These are phyloP conservation scores for Penicillium sp. DNA, from an alignment of 2,329 filamentous ascomycete genomes.

Conservation along the genomic window DNA sequence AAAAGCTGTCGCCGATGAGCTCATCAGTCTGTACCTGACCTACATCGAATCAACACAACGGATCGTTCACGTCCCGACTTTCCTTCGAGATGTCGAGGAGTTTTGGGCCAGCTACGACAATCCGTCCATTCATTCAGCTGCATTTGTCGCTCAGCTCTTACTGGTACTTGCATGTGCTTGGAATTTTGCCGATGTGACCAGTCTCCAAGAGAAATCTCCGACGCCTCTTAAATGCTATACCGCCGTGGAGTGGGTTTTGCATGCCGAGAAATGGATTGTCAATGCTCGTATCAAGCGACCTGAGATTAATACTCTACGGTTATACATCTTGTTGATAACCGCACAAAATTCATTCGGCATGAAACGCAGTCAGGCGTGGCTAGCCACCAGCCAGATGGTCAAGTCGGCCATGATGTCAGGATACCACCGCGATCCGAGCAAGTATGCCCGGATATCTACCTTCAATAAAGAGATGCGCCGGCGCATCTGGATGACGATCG, in stretches of 20 bases:
- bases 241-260: conserved; percentile 71
- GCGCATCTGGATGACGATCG: conserved; percentile 58
- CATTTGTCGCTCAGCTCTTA: conserved; percentile 38
- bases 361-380: conserved; percentile 56
- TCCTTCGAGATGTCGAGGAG: conserved; percentile 37
- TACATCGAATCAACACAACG: conserved; percentile 43
- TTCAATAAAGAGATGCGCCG: conserved; percentile 51
- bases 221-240: conserved; percentile 30
- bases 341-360: conserved; percentile 53
- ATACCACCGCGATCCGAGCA: conserved; percentile 47
- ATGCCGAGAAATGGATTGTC: conserved; percentile 86
- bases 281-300: conserved; percentile 65
- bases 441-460: conserved; percentile 33
- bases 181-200: conserved; percentile 34
- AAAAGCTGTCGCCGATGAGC: conserved; percentile 36
- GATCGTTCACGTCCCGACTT: conserved; percentile 43
- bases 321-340: conserved; percentile 52
- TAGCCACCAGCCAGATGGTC: conserved; percentile 51
- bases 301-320: conserved; percentile 51
- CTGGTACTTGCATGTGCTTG: conserved; percentile 40
- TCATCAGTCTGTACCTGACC: conserved; percentile 40
- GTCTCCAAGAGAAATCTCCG: conserved; percentile 29
- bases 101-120: conserved; percentile 34
- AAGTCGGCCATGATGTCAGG: conserved; percentile 55
- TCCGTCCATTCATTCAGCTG: conserved; percentile 27